These are phyloP conservation scores for Coemansia erecta DNA, from an alignment of 192 early-diverging fungal genomes.

Conservation along the genomic window DNA sequence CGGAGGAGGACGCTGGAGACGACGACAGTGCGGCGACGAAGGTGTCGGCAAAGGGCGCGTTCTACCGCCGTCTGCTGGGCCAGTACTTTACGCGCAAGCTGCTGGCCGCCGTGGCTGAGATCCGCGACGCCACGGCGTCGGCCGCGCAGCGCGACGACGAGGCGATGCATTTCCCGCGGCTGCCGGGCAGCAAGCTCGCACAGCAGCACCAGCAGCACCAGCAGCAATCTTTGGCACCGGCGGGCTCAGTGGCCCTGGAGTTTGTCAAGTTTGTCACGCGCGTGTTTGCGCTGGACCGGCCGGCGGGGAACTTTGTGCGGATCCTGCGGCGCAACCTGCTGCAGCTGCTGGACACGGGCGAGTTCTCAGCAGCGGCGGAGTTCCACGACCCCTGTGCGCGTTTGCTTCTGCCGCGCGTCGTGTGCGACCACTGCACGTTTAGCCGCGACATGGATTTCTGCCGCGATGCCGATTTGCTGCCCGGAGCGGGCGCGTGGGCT, in stretches of 20 bases:
- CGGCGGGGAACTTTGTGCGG: conserved; percentile 75
- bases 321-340: conserved; percentile 79
- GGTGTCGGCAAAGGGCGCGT: conserved; percentile 26
- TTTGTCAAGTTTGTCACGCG: conserved; percentile 75
- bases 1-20: conserved; percentile 26
- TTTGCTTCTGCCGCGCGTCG: conserved; percentile 72
- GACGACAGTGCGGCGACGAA: conserved; percentile 5
- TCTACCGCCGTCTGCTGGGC: conserved; percentile 55
- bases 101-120: conserved; percentile 60
- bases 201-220: not conserved
- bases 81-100: conserved; percentile 64
- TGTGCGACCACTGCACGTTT: conserved; percentile 86
- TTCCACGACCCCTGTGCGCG: conserved; percentile 84
- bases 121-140: conserved; percentile 42
- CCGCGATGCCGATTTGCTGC: conserved; percentile 70
- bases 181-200: conserved; percentile 58
- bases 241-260: conserved; percentile 74
- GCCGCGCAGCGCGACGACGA: conserved; percentile 16
- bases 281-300: conserved; percentile 73
- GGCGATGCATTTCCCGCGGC: conserved; percentile 59
- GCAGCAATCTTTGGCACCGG: too few species aligned
- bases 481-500: conserved; percentile 58
- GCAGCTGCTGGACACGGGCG: conserved; percentile 68
- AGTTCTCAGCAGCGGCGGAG: conserved; percentile 76
- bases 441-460: conserved; percentile 89